A percentile compares a stretch with the other conserved stretches of the same genome.
phyloP scores from a whole-genome alignment of 768 basidiomycete genomes.

The Postia placenta region DNA sequence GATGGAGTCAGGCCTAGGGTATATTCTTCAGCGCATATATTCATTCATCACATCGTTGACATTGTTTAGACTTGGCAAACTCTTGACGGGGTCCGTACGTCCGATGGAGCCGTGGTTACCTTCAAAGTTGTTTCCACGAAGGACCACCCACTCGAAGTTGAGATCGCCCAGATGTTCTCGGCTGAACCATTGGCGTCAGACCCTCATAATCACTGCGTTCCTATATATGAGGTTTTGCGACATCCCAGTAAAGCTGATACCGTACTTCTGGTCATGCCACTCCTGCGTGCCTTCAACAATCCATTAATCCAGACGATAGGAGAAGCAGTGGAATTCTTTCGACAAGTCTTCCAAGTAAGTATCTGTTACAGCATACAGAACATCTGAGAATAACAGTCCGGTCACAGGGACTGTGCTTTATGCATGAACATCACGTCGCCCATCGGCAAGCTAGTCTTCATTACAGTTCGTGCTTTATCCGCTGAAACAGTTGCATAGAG shows the following conservation, averaged over 20 bases:
- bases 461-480: too few species aligned
- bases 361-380: background rate
- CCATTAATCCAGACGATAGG: constrained; percentile 28
- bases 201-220: constrained; percentile 20
- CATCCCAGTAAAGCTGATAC: constrained; percentile 6
- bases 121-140: constrained; percentile 11
- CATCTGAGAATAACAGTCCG: constrained; percentile 9
- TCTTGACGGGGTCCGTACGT: constrained; percentile 15
- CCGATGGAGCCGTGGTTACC: constrained; percentile 11
- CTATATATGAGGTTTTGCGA: constrained; percentile 16
- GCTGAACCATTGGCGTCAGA: constrained; percentile 3
- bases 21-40: background rate
- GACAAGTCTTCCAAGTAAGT: constrained; percentile 28
- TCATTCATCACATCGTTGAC: background rate
- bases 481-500: constrained; percentile 1
- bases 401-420: constrained; percentile 28
- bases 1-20: constrained; percentile 1
- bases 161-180: constrained; percentile 8
- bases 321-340: constrained; percentile 28
- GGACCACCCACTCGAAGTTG: constrained; percentile 14
- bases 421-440: constrained; percentile 29
- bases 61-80: background rate
- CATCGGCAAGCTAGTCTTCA: constrained; percentile 24
- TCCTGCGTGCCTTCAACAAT: constrained; percentile 20
- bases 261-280: constrained; percentile 26